A percentile compares a stretch with the other conserved stretches of the same genome.
phyloP scores from a whole-genome alignment of 192 early-diverging fungal genomes.

The Linnemannia exigua region DNA sequence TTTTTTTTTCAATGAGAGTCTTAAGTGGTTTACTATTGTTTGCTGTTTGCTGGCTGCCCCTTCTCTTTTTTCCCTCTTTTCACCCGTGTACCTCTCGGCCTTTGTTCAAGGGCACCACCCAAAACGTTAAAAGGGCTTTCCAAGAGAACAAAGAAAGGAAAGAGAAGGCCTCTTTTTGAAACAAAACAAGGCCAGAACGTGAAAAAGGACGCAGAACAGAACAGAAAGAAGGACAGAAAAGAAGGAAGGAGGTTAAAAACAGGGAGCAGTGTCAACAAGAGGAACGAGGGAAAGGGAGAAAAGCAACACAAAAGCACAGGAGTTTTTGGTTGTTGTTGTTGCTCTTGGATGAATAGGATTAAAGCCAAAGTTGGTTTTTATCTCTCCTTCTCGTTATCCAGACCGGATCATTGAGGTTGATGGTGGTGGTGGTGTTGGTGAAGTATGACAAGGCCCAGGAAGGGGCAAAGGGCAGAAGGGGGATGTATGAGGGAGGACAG shows the following conservation, averaged over 20 bases:
- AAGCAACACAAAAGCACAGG: not conserved
- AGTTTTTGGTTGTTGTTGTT: not conserved
- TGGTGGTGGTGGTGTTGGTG: not conserved
- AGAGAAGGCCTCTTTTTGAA: constrained; percentile 13
- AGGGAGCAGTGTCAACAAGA: constrained; percentile 10
- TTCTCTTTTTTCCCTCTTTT: not conserved
- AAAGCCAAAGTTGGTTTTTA: not conserved
- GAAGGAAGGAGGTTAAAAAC: not conserved
- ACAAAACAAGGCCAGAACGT: constrained; percentile 25
- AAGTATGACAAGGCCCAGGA: not conserved
- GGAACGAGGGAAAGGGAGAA: not conserved
- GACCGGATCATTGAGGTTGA: not conserved
- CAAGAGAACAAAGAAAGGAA: not conserved
- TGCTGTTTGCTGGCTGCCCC: too few species aligned
- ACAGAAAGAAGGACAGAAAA: not conserved
- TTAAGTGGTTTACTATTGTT: not conserved
- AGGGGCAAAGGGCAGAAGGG: constrained; percentile 16
- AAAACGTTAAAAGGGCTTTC: not conserved
- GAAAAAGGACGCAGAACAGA: not conserved
- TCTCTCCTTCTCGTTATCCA: not conserved
- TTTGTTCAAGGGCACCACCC: not conserved
- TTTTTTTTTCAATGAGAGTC: not conserved
- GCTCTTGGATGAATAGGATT: not conserved
- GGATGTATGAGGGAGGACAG: not conserved
- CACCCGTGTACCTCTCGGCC: not conserved